Base-by-base conservation (phyloP, 768 basidiomycete species). In the Suillus hirtellus region DNA sequence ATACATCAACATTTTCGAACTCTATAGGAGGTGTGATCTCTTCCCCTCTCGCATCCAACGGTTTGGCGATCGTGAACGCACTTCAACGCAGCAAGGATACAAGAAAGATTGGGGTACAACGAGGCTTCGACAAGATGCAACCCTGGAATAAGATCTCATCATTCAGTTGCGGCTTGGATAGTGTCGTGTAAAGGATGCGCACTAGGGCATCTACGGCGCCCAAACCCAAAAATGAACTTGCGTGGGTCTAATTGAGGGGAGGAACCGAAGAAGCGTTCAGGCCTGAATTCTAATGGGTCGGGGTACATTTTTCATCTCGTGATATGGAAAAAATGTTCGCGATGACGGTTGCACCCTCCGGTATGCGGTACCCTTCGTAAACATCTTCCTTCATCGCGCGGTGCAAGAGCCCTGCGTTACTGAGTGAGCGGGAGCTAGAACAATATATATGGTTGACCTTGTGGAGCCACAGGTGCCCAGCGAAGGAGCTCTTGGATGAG, bases 401-500 rank as follows among this genome's bases (percentile, higher is more conserved):
- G 46, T 47, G 46, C 21, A 12, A 21, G 21, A 47, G 5, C 46
- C 46, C 21, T 47, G 46, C 46, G 21, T 47, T 5, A 19, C 46
- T 21, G 21, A 47, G 11, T 47, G n/a, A 47, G 46, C n/a, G 12
- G 21, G 21, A 21, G 11, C 21, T n/a, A 47, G n/a, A 5, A 47
- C 46, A n/a, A 12, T 21, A 21, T 21, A 47, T 21, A 21, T 21
- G 5, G 11, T 12, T 21, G 24, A 46, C 37, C 11, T 9, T 12
- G 19, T 59, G 38, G 21, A 64, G 60, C 63, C 21, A 71, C 34
- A 3, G 70, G 68, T 52, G 31, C 63, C 71, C 71, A 72, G 3
- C 67, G 67, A 17, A 67, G 61, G n/a, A 70, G 55, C 58, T 75
- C 72, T 11, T 67, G 69, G 37, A 71, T 60, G 31, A 73, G 9